Base-by-base conservation (phyloP, 805 yeast genomes). In the Ogataea trehalophila region DNA sequence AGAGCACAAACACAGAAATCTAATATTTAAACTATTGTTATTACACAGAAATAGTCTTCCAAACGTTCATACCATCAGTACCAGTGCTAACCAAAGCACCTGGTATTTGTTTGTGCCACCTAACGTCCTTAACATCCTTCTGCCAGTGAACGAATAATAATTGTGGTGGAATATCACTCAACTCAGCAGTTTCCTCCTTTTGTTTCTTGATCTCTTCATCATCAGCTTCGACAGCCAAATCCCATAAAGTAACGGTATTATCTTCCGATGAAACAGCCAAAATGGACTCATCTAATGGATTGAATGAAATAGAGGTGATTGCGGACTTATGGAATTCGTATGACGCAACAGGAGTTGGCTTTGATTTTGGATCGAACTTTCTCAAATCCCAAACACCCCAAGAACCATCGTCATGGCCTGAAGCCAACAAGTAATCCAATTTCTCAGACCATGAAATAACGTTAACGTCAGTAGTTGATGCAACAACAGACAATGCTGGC, bases 321-420 rank as follows among this genome's bases (percentile, higher is more conserved):
- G 99, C 85, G 40, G 92, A 80, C 67, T 88, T 87, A 73, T 94
- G 98, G 87, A 94, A 94, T 59, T 87, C 89, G 63, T 92, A 94
- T 57, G 85, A 83, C 6, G 97, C 99, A 36, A 94, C 98, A 14
- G 98, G 97, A 7, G 83, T 69, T 4, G 85, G 85, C 39, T 65
- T 60, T 6, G 79, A 68, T 39, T 73, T 66, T 57, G 83, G 78
- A 56, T 84, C 76, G 76, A 94, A 81, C 58, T 84, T 80, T 63
- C 99, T 83, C 68, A 94, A 75, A 72, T 94, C 99, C 99, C 99
- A 94, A 40, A 94, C 94, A 39, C 95, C 90, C 97, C 98, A 94
- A 31, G 82, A 71, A 54, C 99, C 99, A 66, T 91, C 96, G 67
- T 94, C 99, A 63, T 94, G 97, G 57, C 99, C 99, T 42, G 94